phyloP scores from a whole-genome alignment of 2,329 filamentous ascomycete species.

The Aotearoamyces nothofagi region DNA sequence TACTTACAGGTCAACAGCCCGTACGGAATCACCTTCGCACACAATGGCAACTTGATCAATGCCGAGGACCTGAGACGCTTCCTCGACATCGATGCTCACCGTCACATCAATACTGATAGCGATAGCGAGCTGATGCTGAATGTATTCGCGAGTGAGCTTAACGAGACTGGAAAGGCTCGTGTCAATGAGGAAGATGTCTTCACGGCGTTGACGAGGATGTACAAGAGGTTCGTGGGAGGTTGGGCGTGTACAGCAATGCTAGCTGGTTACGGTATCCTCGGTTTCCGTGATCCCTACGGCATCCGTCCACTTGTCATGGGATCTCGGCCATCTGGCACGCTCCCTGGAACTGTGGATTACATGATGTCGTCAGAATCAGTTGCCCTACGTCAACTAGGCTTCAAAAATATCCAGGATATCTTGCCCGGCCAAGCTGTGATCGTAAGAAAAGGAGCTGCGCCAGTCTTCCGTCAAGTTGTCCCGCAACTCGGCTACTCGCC shows the following conservation, averaged over 20 bases:
- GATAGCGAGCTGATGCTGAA: constrained; percentile 83
- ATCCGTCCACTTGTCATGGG: constrained; percentile 75
- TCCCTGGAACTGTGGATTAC: constrained; percentile 58
- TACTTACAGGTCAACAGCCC: constrained; percentile 78
- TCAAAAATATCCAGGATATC: constrained; percentile 61
- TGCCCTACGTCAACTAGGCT: constrained; percentile 68
- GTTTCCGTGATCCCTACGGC: constrained; percentile 65
- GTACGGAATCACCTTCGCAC: constrained; percentile 66
- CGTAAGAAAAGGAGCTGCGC: constrained; percentile 60
- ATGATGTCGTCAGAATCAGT: constrained; percentile 87
- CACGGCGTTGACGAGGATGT: constrained; percentile 54
- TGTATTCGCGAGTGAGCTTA: constrained; percentile 70
- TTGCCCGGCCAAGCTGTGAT: constrained; percentile 75
- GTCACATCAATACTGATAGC: constrained; percentile 59
- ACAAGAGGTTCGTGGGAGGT: constrained; percentile 55
- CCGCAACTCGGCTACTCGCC: constrained; percentile 56
- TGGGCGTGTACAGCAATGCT: constrained; percentile 75
- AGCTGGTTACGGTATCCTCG: constrained; percentile 65
- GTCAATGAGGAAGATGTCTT: constrained; percentile 70
- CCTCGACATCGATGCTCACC: constrained; percentile 21
- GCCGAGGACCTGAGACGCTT: constrained; percentile 48
- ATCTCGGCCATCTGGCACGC: constrained; percentile 48
- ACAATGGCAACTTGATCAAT: constrained; percentile 85
- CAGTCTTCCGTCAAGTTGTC: constrained; percentile 63
- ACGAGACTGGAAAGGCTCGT: constrained; percentile 66